phyloP scores from a whole-genome alignment of 2,329 filamentous ascomycete genomes.

The Amphichorda felina region DNA sequence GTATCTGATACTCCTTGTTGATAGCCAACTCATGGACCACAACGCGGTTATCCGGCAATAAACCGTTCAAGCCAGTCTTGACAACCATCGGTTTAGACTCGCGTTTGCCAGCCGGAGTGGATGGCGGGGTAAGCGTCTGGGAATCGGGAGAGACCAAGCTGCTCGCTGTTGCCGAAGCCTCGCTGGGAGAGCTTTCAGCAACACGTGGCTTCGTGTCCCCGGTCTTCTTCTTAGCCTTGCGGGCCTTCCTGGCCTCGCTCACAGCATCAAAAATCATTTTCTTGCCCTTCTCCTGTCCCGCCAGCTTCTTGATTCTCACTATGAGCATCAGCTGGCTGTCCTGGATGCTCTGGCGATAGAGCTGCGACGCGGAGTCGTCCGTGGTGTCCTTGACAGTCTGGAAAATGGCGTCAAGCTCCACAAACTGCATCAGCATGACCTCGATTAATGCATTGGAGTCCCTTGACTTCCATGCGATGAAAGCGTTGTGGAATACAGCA shows the following conservation, averaged over 20 bases:
- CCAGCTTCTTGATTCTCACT: conserved; percentile 67
- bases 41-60: conserved; percentile 60
- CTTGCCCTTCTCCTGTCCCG: conserved; percentile 59
- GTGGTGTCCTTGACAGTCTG: conserved; percentile 72
- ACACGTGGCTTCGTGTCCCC: conserved; percentile 62
- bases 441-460: conserved; percentile 69
- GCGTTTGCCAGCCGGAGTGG: conserved; percentile 30
- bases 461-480: conserved; percentile 74
- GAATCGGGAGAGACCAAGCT: conserved; percentile 26
- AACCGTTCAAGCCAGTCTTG: conserved; percentile 33
- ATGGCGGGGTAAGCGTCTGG: conserved; percentile 41
- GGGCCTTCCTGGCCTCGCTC: conserved; percentile 54
- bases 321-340: conserved; percentile 72
- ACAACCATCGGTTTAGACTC: conserved; percentile 22
- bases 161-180: conserved; percentile 22
- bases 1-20: conserved; percentile 66
- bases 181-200: conserved; percentile 32
- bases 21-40: conserved; percentile 72
- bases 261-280: conserved; percentile 65
- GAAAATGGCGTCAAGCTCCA: conserved; percentile 74
- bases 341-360: conserved; percentile 71
- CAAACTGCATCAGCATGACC: conserved; percentile 78
- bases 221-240: conserved; percentile 51
- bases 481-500: conserved; percentile 64
- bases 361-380: conserved; percentile 57